Base-by-base conservation (phyloP, 371 early-diverging fungal genomes). In the Saksenaea oblongispora region DNA sequence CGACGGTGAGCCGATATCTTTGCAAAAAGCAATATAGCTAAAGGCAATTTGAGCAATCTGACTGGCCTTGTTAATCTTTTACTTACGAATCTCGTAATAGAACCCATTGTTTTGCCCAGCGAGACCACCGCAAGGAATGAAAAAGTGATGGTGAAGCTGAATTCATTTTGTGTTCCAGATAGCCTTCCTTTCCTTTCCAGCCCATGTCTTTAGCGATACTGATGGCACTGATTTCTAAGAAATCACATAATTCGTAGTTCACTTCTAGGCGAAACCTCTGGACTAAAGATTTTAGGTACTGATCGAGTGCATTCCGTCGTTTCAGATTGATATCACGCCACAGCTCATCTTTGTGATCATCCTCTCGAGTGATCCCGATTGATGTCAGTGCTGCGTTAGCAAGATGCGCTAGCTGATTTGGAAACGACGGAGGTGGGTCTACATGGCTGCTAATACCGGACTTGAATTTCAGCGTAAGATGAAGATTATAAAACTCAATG, bases 121-220 rank as follows among this genome's bases (percentile, higher is more conserved):
- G 63, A 17, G 65, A 58, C 28, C 74, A 64, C 13, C 64, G 59
- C 53, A 70, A 67, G 5, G 27, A 59, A 14, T 47, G 66, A 5
- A 64, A 34, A 41, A 73, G 62, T 63, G 68, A 70, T 14, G 59
- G 62, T 0, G 62, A 66, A 15, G 56, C 44, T n/a, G 61, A 70
- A 51, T 62, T 73, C 54, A 69, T 59, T 34, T 72, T 81, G 61
- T 80, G 76, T 11, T 89, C 87, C 56, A 93, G 66, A 58, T 87
- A 87, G 1, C 90, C 91, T 70, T 94, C 94, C 61, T 91, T 92
- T 27, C 92, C 92, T 67, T 94, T 94, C 92, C 92, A 92, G 0
- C 93, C 91, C 80, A 90, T 87, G 59, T 89, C 89, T 57, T 82
- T 85, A 34, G 78, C 76, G 54, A 93, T 79, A 7, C 92, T 91